A percentile compares a stretch with the other conserved stretches of the same genome.
Evolutionary conservation across 208 protist species (phyloP).

Genomic region (Blechomonas ayalai): DNA sequence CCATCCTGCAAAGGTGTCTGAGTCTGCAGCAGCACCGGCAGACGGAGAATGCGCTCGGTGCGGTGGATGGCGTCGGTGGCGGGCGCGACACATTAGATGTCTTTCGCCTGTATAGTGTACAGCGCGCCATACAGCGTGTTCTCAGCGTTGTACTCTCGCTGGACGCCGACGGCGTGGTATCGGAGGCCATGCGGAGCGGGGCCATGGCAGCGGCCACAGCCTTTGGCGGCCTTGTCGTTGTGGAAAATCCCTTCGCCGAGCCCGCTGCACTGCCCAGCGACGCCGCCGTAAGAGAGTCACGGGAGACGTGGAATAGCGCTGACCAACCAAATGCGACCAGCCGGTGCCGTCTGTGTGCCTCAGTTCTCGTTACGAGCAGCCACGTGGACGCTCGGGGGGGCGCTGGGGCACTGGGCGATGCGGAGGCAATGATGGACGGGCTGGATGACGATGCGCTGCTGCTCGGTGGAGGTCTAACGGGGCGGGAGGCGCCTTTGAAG

Average conservation of each 20-base stretch:
- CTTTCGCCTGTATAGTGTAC: slow-evolving; percentile 29
- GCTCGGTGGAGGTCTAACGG: slow-evolving; percentile 2
- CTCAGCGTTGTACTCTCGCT: slow-evolving; percentile 27
- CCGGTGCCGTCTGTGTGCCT: too few relatives aligned
- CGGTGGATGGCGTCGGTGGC: background rate
- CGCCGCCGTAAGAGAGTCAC: too few relatives aligned
- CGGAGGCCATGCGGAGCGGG: slow-evolving; percentile 2
- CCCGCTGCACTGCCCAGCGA: background rate
- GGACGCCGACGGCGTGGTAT: background rate
- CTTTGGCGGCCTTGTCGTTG: slow-evolving; percentile 22
- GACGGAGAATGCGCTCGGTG: slow-evolving; percentile 10
- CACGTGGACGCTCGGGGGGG: too few relatives aligned
- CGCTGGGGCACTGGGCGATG: slow-evolving; percentile 1
- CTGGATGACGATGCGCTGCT: slow-evolving; percentile 15
- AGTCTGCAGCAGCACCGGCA: slow-evolving; percentile 39
- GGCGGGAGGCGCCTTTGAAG: slow-evolving; percentile 22
- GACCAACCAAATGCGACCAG: too few relatives aligned
- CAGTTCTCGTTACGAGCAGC: too few relatives aligned
- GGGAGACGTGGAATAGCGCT: too few relatives aligned
- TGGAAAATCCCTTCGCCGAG: background rate
- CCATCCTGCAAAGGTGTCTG: slow-evolving; percentile 42
- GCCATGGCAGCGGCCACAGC: slow-evolving; percentile 14
- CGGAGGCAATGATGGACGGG: slow-evolving; percentile 1
- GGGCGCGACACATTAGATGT: slow-evolving; percentile 18
- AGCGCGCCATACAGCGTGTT: slow-evolving; percentile 45